These are phyloP conservation scores for Paraphaeosphaeria sporulosa DNA, from an alignment of 2,329 filamentous ascomycete genomes.

Conservation along the genomic window DNA sequence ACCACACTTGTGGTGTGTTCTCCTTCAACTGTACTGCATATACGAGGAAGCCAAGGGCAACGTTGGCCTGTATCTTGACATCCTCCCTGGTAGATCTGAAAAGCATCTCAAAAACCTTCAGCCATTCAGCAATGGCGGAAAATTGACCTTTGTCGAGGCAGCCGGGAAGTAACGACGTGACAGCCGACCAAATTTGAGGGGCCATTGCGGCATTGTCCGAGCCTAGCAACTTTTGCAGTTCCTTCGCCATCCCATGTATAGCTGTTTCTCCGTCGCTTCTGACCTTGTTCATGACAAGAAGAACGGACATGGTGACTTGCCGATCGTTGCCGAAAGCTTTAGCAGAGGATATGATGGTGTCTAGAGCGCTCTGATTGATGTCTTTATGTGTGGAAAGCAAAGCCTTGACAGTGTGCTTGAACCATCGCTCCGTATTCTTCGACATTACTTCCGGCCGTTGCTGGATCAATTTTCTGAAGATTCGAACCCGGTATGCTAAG, in stretches of 20 bases:
- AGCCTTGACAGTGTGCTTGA: slow-evolving; percentile 81
- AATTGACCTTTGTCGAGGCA: slow-evolving; percentile 69
- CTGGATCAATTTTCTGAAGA: slow-evolving; percentile 79
- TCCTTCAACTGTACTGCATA: slow-evolving; percentile 74
- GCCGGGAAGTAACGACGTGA: slow-evolving; percentile 77
- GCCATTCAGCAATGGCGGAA: slow-evolving; percentile 76
- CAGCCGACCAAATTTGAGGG: slow-evolving; percentile 87
- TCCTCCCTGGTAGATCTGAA: slow-evolving; percentile 79
- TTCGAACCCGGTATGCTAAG: slow-evolving; percentile 75
- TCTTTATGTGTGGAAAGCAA: slow-evolving; percentile 82
- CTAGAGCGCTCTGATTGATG: slow-evolving; percentile 76
- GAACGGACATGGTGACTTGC: slow-evolving; percentile 70
- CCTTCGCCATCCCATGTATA: slow-evolving; percentile 68
- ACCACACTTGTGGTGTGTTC: slow-evolving; percentile 57
- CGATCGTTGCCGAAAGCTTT: slow-evolving; percentile 74
- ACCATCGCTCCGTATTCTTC: slow-evolving; percentile 74
- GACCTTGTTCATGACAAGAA: slow-evolving; percentile 66
- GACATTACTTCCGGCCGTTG: slow-evolving; percentile 77
- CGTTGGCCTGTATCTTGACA: slow-evolving; percentile 72
- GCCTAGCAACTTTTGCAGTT: slow-evolving; percentile 65
- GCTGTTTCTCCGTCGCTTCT: slow-evolving; percentile 65
- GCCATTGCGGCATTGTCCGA: slow-evolving; percentile 71
- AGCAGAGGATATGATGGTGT: slow-evolving; percentile 74
- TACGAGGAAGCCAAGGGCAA: slow-evolving; percentile 85
- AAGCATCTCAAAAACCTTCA: slow-evolving; percentile 79